These are phyloP conservation scores for Suillus luteus DNA, from an alignment of 768 basidiomycete species.

Conservation along the genomic window DNA sequence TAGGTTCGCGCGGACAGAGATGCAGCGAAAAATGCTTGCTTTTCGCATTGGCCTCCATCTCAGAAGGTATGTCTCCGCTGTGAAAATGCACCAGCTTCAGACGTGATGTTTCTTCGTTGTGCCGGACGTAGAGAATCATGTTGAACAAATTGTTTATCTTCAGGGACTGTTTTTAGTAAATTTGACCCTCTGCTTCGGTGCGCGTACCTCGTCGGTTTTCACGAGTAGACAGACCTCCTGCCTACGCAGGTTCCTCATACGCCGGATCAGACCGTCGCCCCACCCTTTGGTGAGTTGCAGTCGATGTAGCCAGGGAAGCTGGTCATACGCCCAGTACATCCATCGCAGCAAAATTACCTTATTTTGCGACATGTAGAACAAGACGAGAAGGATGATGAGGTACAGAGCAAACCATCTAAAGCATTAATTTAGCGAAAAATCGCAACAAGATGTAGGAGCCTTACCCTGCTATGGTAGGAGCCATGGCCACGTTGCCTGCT, in stretches of 20 bases:
- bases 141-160: constrained; percentile 69
- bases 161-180: background rate
- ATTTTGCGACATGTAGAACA: constrained; percentile 54
- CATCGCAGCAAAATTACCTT: constrained; percentile 55
- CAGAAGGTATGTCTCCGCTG: constrained; percentile 60
- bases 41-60: constrained; percentile 72
- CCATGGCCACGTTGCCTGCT: constrained; percentile 60
- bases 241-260: constrained; percentile 48
- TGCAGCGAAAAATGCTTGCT: constrained; percentile 33
- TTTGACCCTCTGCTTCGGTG: background rate
- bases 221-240: constrained; percentile 63
- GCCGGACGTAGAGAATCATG: constrained; percentile 64
- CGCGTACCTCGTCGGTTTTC: constrained; percentile 63
- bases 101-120: constrained; percentile 70
- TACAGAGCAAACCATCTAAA: constrained; percentile 67
- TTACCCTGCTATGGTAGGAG: constrained; percentile 57
- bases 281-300: constrained; percentile 40
- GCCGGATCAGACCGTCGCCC: constrained; percentile 44
- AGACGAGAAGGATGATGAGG: constrained; percentile 46
- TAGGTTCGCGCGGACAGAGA: background rate
- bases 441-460: constrained; percentile 17
- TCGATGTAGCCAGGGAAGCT: constrained; percentile 50
- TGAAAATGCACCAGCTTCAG: constrained; percentile 71
- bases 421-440: constrained; percentile 6
- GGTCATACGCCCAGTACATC: constrained; percentile 66